These are phyloP conservation scores for Lentinula aciculospora DNA, from an alignment of 768 basidiomycete species.

Conservation along the genomic window DNA sequence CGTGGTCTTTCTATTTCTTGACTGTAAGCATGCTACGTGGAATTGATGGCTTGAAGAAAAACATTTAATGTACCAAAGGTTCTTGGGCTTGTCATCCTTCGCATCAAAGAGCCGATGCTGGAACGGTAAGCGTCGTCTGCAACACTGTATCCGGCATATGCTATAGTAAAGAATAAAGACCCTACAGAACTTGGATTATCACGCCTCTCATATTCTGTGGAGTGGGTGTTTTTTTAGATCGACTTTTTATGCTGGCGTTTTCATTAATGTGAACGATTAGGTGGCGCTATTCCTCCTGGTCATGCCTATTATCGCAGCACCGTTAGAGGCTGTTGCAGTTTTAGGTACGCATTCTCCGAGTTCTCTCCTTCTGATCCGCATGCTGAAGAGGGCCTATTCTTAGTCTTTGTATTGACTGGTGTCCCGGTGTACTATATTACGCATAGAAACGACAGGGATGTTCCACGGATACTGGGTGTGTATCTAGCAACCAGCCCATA, in stretches of 20 bases:
- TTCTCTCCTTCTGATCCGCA: neutral
- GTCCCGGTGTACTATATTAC: slow-evolving; percentile 83
- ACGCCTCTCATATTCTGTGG: slow-evolving; percentile 89
- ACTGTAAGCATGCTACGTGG: slow-evolving; percentile 46
- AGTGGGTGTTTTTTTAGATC: slow-evolving; percentile 36
- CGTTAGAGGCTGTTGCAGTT: slow-evolving; percentile 80
- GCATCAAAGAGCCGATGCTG: slow-evolving; percentile 86
- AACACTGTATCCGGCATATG: neutral
- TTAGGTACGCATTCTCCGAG: slow-evolving; percentile 48
- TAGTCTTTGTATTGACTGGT: slow-evolving; percentile 75
- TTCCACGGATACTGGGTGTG: slow-evolving; percentile 38
- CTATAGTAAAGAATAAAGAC: slow-evolving; percentile 35
- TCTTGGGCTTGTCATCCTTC: slow-evolving; percentile 79
- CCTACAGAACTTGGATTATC: slow-evolving; percentile 88
- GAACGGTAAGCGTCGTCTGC: slow-evolving; percentile 47
- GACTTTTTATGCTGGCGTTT: neutral
- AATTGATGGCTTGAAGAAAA: neutral
- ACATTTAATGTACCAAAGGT: slow-evolving; percentile 41
- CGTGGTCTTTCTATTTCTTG: slow-evolving; percentile 84
- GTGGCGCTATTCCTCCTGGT: slow-evolving; percentile 86
- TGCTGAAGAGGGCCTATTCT: slow-evolving; percentile 5
- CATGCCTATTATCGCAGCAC: slow-evolving; percentile 94
- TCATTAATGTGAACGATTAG: slow-evolving; percentile 25
- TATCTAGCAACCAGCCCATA: neutral
- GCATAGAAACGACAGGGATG: slow-evolving; percentile 40